Evolutionary conservation across 1,284 basidiomycete species (phyloP).

Genomic region (Cryptococcus deneoformans): DNA sequence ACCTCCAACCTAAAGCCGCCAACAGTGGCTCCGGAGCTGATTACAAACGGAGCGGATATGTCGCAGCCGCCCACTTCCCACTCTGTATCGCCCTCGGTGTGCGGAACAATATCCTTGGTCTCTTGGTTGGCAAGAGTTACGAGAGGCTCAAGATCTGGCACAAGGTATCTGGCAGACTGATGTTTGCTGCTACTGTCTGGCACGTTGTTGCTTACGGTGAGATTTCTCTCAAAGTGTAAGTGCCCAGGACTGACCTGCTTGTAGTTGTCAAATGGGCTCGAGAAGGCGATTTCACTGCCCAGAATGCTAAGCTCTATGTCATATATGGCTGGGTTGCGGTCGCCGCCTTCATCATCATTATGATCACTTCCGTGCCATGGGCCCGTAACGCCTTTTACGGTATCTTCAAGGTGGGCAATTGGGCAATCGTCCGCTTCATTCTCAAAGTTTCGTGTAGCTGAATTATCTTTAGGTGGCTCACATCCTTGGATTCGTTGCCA

Average conservation of each 20-base stretch:
- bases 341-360: conserved; percentile 29
- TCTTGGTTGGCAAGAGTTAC: conserved; percentile 62
- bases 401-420: conserved; percentile 48
- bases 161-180: conserved; percentile 66
- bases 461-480: conserved; percentile 40
- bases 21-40: conserved; percentile 35
- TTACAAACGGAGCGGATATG: conserved; percentile 36
- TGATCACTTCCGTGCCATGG: conserved; percentile 41
- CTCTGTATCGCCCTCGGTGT: conserved; percentile 46
- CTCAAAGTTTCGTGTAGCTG: not conserved
- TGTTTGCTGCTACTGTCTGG: conserved; percentile 59
- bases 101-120: conserved; percentile 43
- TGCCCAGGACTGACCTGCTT: not conserved
- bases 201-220: conserved; percentile 54
- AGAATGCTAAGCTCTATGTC: conserved; percentile 18
- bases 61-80: conserved; percentile 44
- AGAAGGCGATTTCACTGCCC: conserved; percentile 16
- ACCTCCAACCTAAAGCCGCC: conserved; percentile 17
- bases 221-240: conserved; percentile 4
- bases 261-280: conserved; percentile 37
- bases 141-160: conserved; percentile 76
- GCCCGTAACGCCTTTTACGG: conserved; percentile 36
- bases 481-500: conserved; percentile 68
- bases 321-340: conserved; percentile 33
- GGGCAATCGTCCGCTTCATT: not conserved